Base-by-base conservation (phyloP, 805 yeast genomes). In the Millerozyma miso region DNA sequence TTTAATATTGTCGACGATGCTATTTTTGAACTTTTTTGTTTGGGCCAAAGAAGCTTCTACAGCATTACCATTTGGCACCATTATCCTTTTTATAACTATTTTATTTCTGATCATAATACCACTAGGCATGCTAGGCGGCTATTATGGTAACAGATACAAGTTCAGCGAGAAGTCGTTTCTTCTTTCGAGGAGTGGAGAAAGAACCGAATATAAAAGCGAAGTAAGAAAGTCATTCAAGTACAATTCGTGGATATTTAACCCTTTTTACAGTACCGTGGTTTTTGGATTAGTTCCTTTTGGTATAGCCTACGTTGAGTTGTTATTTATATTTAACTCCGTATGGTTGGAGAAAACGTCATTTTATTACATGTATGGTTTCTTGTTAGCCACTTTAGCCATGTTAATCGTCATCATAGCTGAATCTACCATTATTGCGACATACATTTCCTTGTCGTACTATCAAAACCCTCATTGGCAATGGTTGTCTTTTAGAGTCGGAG, bases 311-410 rank as follows among this genome's bases (percentile, higher is more conserved):
- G 88, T 85, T 42, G 96, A 88, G 56, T 66, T 88, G 45, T 63
- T 80, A 42, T 83, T 81, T 59, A 74, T 87, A 20, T 81, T 85
- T 66, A 80, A 85, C 58, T 79, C 90, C 1, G 69, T 87, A 8
- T 87, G 95, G 91, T 67, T 83, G 44, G 89, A 85, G 54, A 84
- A 84, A 59, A 78, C 89, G 0, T 78, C 90, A 2, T 85, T 80
- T 54, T 85, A 85, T 61, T 85, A 81, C 67, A 77, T 81, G 76
- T 88, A 85, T 60, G 93, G 95, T 2, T 88, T 86, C 56, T 65
- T 88, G 17, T 71, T 83, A 17, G 65, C 80, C 19, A 83, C 88
- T 3, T 71, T 81, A 26, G 45, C 79, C 4, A 64, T 87, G 35
- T 67, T 86, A 31, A 62, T 79, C 35, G 67, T 85, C 31, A 80